Evolutionary conservation across 2,329 filamentous ascomycete species (phyloP), one percentile per base, ranked within the genome.

Genomic region (Camillea tinctor): DNA sequence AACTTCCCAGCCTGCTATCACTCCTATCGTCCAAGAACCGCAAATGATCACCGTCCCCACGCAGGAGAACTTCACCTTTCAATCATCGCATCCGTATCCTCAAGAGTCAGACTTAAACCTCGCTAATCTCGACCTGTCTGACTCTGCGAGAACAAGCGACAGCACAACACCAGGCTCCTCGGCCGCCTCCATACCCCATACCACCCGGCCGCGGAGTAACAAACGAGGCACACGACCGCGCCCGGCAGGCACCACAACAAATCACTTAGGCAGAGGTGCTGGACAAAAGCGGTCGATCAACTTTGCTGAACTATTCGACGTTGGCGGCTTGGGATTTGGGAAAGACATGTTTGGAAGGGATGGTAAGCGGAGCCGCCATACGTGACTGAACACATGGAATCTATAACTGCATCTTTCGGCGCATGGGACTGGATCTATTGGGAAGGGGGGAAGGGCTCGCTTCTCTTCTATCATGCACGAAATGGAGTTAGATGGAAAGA

Each of bases 211-310:
- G 53, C 68, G 69, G 56, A 64, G 40, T 24, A 64, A 62, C 52
- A 68, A 64, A 44, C 63, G 67, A 51, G 61, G 68, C 17, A 55
- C 63, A 2, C 68, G 71, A 48, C 64, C 67, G n/a, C 70, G 66
- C 22, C 63, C 64, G 44, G 44, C 68, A 53, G 26, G 58, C n/a
- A 15, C 59, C 20, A 53, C 70, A 7, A 62, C 72, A 24, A 73
- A 67, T 64, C 79, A 83, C 53, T 76, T 91, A 8, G 86, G 87
- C 4, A 82, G 83, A 60, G 87, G 85, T 6, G 85, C 88, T 8
- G 90, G 90, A 1, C 82, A 86, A 66, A 94, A 94, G 74, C 83
- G 90, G 50, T 85, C 89, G 68, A 82, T 91, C 66, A 89, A 90
- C 67, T 84, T 91, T 68, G 85, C 86, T 22, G 90, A 93, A 69